Conservation (phyloP, 1,139 yeast species). For the Sugiyamaella novakii region DNA sequence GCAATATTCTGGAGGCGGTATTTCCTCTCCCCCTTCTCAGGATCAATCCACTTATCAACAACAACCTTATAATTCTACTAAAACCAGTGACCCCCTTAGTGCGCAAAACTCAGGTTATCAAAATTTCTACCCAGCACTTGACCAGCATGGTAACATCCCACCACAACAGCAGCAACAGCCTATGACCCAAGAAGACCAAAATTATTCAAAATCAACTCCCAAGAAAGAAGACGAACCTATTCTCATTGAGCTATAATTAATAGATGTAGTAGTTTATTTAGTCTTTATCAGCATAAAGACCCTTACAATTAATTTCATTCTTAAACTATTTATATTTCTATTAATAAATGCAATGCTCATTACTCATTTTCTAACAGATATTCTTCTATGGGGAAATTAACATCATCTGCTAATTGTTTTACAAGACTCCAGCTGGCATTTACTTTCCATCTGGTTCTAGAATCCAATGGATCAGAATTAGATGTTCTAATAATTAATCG, state of each 20-base stretch:
- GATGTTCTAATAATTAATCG: constrained; percentile 55
- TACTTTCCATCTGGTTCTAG: constrained; percentile 66
- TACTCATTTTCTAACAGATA: constrained; percentile 45
- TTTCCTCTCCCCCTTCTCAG: background rate
- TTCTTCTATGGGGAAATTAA: constrained; percentile 57
- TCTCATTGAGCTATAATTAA: constrained; percentile 39
- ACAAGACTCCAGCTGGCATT: constrained; percentile 59
- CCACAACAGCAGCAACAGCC: background rate
- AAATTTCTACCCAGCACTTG: constrained; percentile 11
- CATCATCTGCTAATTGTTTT: constrained; percentile 53
- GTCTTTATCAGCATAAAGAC: too few species aligned
- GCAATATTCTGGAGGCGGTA: background rate
- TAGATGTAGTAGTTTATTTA: too few species aligned
- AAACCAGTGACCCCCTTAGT: constrained; percentile 5
- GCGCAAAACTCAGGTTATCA: constrained; percentile 8
- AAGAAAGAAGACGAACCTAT: constrained; percentile 33
- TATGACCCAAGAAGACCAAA: too few species aligned
- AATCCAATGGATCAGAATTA: constrained; percentile 59
- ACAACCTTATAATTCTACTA: background rate
- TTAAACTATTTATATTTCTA: too few species aligned
- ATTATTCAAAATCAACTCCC: background rate
- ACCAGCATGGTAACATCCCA: constrained; percentile 11
- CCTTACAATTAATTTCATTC: too few species aligned
- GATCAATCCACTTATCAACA: background rate
- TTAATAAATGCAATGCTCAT: background rate